Base-by-base conservation (phyloP, 192 early-diverging fungal genomes). In the Physocladia obscura region DNA sequence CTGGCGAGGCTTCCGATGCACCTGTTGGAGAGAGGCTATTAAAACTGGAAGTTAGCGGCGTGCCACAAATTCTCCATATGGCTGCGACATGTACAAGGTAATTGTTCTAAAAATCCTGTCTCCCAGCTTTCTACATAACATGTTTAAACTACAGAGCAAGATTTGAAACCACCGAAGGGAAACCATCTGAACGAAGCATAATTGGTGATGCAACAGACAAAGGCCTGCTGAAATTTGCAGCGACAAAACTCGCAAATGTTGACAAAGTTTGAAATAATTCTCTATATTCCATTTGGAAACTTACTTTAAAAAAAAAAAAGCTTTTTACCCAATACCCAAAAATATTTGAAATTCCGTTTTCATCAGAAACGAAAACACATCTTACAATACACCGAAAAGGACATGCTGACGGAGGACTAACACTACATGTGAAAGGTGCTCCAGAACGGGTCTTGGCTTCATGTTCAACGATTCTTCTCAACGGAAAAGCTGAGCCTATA, bases 291-390 rank as follows among this genome's bases (percentile, higher is more conserved):
- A 62, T 36, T 17, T 26, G 11, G 22, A 38, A 21, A 67, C n/a
- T 60, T 30, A 5, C 21, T 40, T 73, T 13, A 74, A 26, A 30
- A 6, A 47, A 4, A 21, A 55, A 21, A 21, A 15, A 83, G 57
- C 59, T 92, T 56, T 51, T 62, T 32, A 77, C 82, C 8, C 58
- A 69, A 48, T 90, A 91, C 70, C 90, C 90, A 56, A 95, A 94
- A 79, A 89, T 95, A 55, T 93, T 98, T 80, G 96, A 98, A 78
- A 86, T 96, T 15, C 94, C 96, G 2, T 96, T 98, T 83, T 93
- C 88, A 75, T 93, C 91, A 24, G 91, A 94, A 24, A 96, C 87
- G 74, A 98, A 98, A 73, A 91, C 84, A 84, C 90, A 91, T 72
- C 79, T 96, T 67, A 88, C 93, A 13, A 92, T 98, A 60, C 94